Evolutionary conservation across 2,329 filamentous ascomycete species (phyloP), one percentile per base, ranked within the genome.

Genomic region (Penicillium sp.): DNA sequence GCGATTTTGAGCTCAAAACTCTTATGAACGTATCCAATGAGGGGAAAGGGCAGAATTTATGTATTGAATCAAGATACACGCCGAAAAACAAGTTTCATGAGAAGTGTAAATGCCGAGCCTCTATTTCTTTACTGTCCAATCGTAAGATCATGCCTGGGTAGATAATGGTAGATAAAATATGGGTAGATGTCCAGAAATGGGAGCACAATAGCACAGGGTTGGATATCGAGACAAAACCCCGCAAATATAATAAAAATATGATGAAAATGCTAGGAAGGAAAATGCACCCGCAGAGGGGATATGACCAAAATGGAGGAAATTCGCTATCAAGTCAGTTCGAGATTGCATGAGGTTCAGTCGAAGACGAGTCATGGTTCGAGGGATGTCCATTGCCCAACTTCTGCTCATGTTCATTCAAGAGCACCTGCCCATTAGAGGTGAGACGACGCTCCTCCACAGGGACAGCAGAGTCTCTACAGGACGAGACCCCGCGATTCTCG

Each of bases 291-390:
- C 7, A 28, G 5, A 10, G 16, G 2, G 30, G 28, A n/a, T 37
- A 46, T 46, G 5, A 26, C n/a, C n/a, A 48, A 5, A 46, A 33
- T 17, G 10, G 11, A 35, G n/a, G 3, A 19, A 31, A 8, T 12
- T 36, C 4, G 25, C 35, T 14, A 28, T 1, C 33, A 41, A 11
- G 40, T 55, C 35, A 55, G 3, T 30, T 45, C 5, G 47, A 51
- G 26, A 55, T 25, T 1, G 53, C 53, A 22, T 55, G 53, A 1
- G 53, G 53, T 33, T 55, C 53, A 40, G 45, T 44, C 19, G 40
- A 51, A 31, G 38, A 50, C 17, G 31, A 22, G 40, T 40, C 26
- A 10, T 41, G 42, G 33, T 40, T 30, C 3, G 25, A 30, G 25
- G 11, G 6, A 12, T 45, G 17, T 10, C 42, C 42, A 40, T 38